These are phyloP conservation scores for Lichtheimia hyalospora DNA, from an alignment of 371 early-diverging fungal species.

Conservation along the genomic window DNA sequence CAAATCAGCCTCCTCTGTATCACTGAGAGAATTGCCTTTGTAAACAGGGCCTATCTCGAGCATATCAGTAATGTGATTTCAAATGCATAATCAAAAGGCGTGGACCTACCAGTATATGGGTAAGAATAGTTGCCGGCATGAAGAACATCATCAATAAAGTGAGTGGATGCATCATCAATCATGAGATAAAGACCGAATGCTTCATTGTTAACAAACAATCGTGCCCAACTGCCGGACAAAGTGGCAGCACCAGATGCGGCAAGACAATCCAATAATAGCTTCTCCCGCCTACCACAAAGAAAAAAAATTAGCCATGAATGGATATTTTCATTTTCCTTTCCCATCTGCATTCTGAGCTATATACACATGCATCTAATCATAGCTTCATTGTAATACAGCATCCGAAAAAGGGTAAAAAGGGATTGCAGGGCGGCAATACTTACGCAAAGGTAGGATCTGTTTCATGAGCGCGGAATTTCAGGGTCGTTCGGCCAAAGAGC, in stretches of 20 bases:
- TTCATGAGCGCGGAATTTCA: constrained; percentile 49
- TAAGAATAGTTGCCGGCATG: constrained; percentile 19
- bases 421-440: constrained; percentile 8
- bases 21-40: constrained; percentile 30
- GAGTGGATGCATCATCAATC: constrained; percentile 49
- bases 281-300: constrained; percentile 35
- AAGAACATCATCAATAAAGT: constrained; percentile 40
- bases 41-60: constrained; percentile 15
- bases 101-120: constrained; percentile 3
- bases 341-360: too few relatives aligned
- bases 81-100: too few relatives aligned
- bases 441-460: constrained; percentile 46
- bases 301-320: background rate
- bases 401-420: background rate
- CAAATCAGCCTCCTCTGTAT: constrained; percentile 23
- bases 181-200: constrained; percentile 46
- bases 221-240: constrained; percentile 44
- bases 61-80: background rate
- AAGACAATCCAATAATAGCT: constrained; percentile 40
- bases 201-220: constrained; percentile 44
- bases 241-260: constrained; percentile 49
- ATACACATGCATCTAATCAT: too few relatives aligned
- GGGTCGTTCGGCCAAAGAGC: constrained; percentile 36
- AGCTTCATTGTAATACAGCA: too few relatives aligned
- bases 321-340: too few relatives aligned